Evolutionary conservation across 2,329 filamentous ascomycete species (phyloP).

Genomic region (Emmonsia crescens): DNA sequence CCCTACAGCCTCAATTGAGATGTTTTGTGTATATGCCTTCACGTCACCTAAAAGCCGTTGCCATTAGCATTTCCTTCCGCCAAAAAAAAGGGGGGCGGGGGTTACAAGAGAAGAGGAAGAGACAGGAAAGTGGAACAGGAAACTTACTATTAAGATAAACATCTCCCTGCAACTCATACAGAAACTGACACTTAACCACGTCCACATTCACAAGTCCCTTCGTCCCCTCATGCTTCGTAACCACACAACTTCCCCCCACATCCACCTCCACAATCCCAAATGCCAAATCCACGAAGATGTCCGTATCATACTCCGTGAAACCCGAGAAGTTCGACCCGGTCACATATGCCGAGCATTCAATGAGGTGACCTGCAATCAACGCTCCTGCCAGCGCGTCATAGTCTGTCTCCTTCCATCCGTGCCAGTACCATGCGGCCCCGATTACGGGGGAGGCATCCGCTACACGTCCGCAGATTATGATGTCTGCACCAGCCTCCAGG

Average conservation of each 20-base stretch:
- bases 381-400: constrained; percentile 42
- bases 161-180: constrained; percentile 41
- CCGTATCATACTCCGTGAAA: constrained; percentile 33
- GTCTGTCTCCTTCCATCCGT: constrained; percentile 40
- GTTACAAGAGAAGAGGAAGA: background rate
- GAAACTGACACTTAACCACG: constrained; percentile 38
- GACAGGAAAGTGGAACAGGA: too few species aligned
- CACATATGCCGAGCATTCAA: constrained; percentile 21
- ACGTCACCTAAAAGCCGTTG: constrained; percentile 19
- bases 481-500: constrained; percentile 35
- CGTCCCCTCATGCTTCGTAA: constrained; percentile 39
- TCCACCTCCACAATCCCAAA: constrained; percentile 43
- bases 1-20: constrained; percentile 28
- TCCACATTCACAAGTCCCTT: constrained; percentile 34
- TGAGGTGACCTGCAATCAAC: constrained; percentile 19
- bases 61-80: background rate
- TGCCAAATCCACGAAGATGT: constrained; percentile 34
- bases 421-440: constrained; percentile 47
- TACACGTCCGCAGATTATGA: constrained; percentile 41
- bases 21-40: constrained; percentile 30
- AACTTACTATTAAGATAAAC: constrained; percentile 37
- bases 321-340: constrained; percentile 37
- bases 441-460: constrained; percentile 45
- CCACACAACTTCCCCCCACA: constrained; percentile 34
- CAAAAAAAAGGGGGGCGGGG: background rate